These are phyloP conservation scores for Globisporangium splendens DNA, from an alignment of 352 stramenopile genomes.

Conservation along the genomic window DNA sequence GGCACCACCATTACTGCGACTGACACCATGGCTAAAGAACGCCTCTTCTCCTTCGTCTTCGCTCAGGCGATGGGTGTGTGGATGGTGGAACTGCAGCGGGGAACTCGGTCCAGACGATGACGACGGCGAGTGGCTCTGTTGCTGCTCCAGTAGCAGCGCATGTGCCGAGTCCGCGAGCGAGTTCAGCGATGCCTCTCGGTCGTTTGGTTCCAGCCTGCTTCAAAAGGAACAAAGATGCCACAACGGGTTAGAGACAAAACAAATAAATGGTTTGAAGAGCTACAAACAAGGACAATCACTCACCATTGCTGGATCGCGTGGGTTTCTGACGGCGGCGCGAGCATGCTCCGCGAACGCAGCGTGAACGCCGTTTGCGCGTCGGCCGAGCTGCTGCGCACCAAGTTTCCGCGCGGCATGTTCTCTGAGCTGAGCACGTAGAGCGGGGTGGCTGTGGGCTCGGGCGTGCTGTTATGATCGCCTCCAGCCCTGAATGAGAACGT, in stretches of 20 bases:
- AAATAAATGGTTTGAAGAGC: neutral
- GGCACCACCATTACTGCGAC: no score
- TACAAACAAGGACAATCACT: neutral
- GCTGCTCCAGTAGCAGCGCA: slow-evolving; percentile 46
- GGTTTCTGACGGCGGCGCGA: slow-evolving; percentile 6
- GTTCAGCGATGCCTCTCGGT: slow-evolving; percentile 23
- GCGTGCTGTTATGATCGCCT: slow-evolving; percentile 1
- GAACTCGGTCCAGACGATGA: slow-evolving; percentile 5
- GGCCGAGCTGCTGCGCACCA: slow-evolving; percentile 66
- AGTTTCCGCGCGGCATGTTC: slow-evolving; percentile 29
- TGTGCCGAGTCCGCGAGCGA: slow-evolving; percentile 63
- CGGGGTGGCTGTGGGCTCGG: slow-evolving; percentile 11
- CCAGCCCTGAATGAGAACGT: neutral
- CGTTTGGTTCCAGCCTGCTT: slow-evolving; percentile 10
- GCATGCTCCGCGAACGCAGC: slow-evolving; percentile 19
- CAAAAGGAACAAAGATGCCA: neutral
- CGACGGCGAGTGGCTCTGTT: slow-evolving; percentile 27
- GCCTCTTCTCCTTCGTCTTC: slow-evolving; percentile 15
- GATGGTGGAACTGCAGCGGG: slow-evolving; percentile 4
- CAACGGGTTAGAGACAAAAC: neutral
- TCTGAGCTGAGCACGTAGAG: slow-evolving; percentile 17
- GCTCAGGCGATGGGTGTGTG: slow-evolving; percentile 6
- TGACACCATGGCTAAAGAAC: neutral
- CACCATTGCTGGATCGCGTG: slow-evolving; percentile 13
- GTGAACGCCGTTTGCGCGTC: slow-evolving; percentile 31